Base-by-base conservation (phyloP, 495 filamentous ascomycete species). In the Stereocaulon alpinum region DNA sequence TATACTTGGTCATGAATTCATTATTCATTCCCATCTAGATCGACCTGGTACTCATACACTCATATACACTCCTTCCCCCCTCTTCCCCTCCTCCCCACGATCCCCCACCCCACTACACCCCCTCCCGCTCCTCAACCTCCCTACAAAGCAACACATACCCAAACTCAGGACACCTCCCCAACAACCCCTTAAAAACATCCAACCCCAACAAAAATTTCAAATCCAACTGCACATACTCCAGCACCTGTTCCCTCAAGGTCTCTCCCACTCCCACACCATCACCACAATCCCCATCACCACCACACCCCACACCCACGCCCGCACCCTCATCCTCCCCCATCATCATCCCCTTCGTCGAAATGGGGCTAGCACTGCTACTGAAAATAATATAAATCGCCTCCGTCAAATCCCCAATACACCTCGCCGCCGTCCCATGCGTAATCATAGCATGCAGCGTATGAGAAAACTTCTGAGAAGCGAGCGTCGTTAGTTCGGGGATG, bases 221-320 rank as follows among this genome's bases (percentile, higher is more conserved):
- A 22, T 52, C 49, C 6, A 52, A 18, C 15, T 52, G 30, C 27
- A 52, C 49, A 52, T 52, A 52, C n/a, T 52, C 49, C 30, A 52
- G 5, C 3, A 52, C 34, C 49, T 52, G 49, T 29, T 52, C 49
- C 11, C 49, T 18, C 49, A 52, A 37, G 7, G 4, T 3, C 24
- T 24, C 24, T 3, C 24, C 24, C 3, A 1, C 24, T 1, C 32
- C 12, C 32, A 20, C 47, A 50, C 10, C 14, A 50, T 12, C 2
- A 29, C 47, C 32, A 17, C 47, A 24, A 24, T 30, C 12, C 32
- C 47, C 47, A 50, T 10, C 14, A 50, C 27, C 2, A 29, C 47
- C 32, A 17, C 47, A 24, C 7, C 15, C 47, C 15, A 27, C 6
- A 14, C 30, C 47, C 10, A 2, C n/a, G 1, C 4, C 43, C 24